phyloP scores from a whole-genome alignment of 2,329 filamentous ascomycete genomes.

The Alternaria postmessia region DNA sequence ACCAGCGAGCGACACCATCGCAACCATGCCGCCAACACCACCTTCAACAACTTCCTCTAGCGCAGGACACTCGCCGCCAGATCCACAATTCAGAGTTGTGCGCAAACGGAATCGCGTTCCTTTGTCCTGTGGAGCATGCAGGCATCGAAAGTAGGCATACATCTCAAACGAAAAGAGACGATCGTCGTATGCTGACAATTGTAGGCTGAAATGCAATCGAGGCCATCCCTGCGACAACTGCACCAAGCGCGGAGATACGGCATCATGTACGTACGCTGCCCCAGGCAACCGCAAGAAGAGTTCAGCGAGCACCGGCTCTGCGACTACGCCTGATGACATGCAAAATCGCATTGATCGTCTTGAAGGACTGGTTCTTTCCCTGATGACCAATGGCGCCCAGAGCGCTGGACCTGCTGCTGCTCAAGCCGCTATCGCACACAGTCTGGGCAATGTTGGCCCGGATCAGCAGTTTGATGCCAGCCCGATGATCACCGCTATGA shows the following conservation, averaged over 20 bases:
- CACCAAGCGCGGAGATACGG: slow-evolving; percentile 81
- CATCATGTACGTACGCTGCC: slow-evolving; percentile 84
- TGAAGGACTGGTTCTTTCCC: slow-evolving; percentile 86
- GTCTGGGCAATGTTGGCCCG: slow-evolving; percentile 50
- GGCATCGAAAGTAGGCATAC: slow-evolving; percentile 79
- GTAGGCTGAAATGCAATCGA: slow-evolving; percentile 88
- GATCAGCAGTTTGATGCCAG: slow-evolving; percentile 60
- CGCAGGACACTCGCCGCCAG: slow-evolving; percentile 81
- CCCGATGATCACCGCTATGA: slow-evolving; percentile 64
- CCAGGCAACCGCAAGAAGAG: slow-evolving; percentile 75
- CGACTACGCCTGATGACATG: slow-evolving; percentile 88
- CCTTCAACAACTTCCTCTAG: slow-evolving; percentile 80
- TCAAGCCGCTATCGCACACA: slow-evolving; percentile 64
- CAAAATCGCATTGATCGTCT: slow-evolving; percentile 96
- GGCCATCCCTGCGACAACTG: slow-evolving; percentile 93
- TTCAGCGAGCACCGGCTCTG: slow-evolving; percentile 60
- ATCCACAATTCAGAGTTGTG: slow-evolving; percentile 86
- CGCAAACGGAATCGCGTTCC: slow-evolving; percentile 92
- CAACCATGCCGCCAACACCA: slow-evolving; percentile 75
- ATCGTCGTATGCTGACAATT: slow-evolving; percentile 26
- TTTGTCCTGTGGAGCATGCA: slow-evolving; percentile 88
- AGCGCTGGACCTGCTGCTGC: slow-evolving; percentile 67
- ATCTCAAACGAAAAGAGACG: background rate
- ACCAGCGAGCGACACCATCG: slow-evolving; percentile 1
- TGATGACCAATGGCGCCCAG: slow-evolving; percentile 89